These are phyloP conservation scores for Solanum ossicruentum DNA, from an alignment of 257 asterid species.

Conservation along the genomic window DNA sequence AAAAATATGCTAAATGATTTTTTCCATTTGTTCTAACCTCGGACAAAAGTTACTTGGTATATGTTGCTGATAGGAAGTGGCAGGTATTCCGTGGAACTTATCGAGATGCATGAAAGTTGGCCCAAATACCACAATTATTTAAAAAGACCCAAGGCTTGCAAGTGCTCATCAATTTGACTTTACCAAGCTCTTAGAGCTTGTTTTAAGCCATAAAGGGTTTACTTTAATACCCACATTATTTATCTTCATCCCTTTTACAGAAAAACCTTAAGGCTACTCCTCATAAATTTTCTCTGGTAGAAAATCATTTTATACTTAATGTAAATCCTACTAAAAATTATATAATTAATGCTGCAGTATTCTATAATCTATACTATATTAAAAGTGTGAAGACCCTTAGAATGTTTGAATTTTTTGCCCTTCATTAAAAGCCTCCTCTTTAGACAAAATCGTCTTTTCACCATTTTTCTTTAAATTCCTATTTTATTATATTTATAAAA, in stretches of 20 bases:
- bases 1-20: background rate
- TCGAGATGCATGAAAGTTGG: background rate
- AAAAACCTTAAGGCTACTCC: background rate
- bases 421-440: no score
- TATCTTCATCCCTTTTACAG: background rate
- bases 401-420: no score
- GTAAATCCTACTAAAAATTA: background rate
- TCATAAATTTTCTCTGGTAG: background rate
- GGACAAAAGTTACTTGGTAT: background rate
- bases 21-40: background rate
- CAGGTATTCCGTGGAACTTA: background rate
- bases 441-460: no score
- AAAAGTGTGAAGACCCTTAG: no score
- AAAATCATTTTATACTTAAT: no score
- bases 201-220: background rate
- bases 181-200: conserved; percentile 1
- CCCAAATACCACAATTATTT: background rate
- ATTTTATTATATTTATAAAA: no score
- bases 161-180: background rate
- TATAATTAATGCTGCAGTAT: no score
- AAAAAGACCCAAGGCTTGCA: background rate
- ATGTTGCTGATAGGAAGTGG: background rate
- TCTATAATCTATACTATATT: no score
- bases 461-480: no score
- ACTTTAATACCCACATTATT: background rate